phyloP scores from a whole-genome alignment of 2,329 filamentous ascomycete genomes.

The Scytalidium lignicola region DNA sequence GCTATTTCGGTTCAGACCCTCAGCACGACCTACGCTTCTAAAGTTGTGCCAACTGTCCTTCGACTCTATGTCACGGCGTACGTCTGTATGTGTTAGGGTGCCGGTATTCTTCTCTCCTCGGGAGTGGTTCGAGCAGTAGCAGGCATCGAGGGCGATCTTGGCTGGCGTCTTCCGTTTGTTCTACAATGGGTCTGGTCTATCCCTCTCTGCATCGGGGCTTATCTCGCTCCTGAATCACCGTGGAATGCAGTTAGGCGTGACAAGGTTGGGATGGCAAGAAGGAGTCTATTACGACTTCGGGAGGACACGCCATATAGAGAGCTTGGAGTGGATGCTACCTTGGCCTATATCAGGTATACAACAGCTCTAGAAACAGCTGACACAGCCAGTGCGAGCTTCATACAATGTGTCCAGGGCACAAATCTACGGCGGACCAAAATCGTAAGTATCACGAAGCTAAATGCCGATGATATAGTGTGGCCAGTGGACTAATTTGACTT shows the following conservation, averaged over 20 bases:
- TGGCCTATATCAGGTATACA: constrained; percentile 21
- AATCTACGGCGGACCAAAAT: constrained; percentile 23
- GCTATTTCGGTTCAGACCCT: constrained; percentile 5
- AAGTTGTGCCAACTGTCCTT: constrained; percentile 22
- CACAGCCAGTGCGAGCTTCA: constrained; percentile 15
- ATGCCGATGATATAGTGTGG: no score
- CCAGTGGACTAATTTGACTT: background rate
- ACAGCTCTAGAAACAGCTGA: constrained; percentile 18
- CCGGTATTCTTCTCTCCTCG: constrained; percentile 20
- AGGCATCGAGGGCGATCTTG: constrained; percentile 12
- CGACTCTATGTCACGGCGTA: constrained; percentile 22
- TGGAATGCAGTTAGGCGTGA: constrained; percentile 28
- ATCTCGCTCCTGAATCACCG: constrained; percentile 27
- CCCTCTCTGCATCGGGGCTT: constrained; percentile 22
- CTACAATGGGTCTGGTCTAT: constrained; percentile 16
- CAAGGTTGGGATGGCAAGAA: constrained; percentile 22
- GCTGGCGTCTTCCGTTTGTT: constrained; percentile 13
- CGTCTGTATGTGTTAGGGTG: constrained; percentile 25
- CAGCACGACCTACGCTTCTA: constrained; percentile 17
- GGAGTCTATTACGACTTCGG: constrained; percentile 21
- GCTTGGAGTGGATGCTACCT: constrained; percentile 21
- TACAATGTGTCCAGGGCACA: constrained; percentile 21
- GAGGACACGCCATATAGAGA: constrained; percentile 19
- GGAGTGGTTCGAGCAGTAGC: constrained; percentile 21
- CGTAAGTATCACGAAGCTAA: constrained; percentile 3